Percentiles rank a stretch among this genome's conserved stretches.
These are phyloP conservation scores for Guadua angustifolia DNA, from an alignment of 176 grass and related monocot genomes.

Conservation along the genomic window DNA sequence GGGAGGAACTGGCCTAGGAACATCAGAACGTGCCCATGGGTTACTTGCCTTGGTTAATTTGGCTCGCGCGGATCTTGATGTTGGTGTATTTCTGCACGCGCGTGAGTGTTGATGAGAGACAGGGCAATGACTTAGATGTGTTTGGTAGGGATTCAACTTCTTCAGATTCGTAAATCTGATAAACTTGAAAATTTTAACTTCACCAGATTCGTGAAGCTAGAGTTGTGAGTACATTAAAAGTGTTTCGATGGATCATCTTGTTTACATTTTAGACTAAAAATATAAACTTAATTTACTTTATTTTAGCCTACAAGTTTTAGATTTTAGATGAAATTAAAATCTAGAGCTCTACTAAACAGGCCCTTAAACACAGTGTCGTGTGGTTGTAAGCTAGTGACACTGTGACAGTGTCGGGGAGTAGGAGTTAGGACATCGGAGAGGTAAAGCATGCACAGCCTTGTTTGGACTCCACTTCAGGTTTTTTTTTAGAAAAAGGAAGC, in stretches of 20 bases:
- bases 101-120: background rate
- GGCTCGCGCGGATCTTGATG: background rate
- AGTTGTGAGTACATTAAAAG: no score
- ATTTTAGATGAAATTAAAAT: no score
- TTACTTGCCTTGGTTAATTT: background rate
- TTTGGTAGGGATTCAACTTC: no score
- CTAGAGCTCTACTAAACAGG: no score
- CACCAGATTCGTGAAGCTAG: no score
- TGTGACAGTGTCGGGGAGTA: background rate
- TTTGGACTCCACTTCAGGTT: slow-evolving; percentile 41
- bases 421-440: slow-evolving; percentile 9
- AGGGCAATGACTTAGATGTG: slow-evolving; percentile 38
- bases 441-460: slow-evolving; percentile 3
- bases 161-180: no score
- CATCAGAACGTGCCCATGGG: slow-evolving; percentile 71
- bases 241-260: no score
- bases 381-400: background rate
- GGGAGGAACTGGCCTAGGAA: slow-evolving; percentile 65
- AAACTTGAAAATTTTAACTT: no score
- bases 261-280: no score
- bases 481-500: no score
- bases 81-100: background rate
- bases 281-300: no score
- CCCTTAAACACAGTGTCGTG: background rate
- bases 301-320: no score